A percentile compares a stretch with the other conserved stretches of the same genome.
Conservation (phyloP, 2,329 filamentous ascomycete genomes). For the Paraphoma sp. region DNA sequence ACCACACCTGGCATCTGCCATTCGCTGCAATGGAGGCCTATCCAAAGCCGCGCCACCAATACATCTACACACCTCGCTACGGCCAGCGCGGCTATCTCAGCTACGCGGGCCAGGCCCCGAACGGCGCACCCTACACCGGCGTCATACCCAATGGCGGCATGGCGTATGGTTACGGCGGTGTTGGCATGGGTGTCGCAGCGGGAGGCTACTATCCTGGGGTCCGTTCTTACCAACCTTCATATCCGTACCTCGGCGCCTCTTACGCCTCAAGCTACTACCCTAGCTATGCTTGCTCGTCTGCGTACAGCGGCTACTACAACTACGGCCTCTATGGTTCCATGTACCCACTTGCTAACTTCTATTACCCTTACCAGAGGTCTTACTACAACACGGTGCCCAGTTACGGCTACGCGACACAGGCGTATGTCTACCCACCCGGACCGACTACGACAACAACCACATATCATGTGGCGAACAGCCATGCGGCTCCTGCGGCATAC, state of each 20-base stretch:
- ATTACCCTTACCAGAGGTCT: constrained; percentile 39
- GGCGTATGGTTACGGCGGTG: constrained; percentile 17
- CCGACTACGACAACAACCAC: constrained; percentile 27
- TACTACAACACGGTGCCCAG: constrained; percentile 33
- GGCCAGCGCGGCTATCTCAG: constrained; percentile 36
- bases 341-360: constrained; percentile 46
- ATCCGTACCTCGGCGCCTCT: constrained; percentile 6
- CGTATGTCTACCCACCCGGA: constrained; percentile 30
- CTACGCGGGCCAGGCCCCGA: constrained; percentile 35
- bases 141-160: constrained; percentile 17
- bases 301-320: constrained; percentile 31
- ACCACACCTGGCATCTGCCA: not conserved
- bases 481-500: constrained; percentile 5
- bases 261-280: constrained; percentile 4
- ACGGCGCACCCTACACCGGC: constrained; percentile 33
- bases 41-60: constrained; percentile 41
- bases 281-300: constrained; percentile 12
- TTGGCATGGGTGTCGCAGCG: constrained; percentile 17
- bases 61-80: constrained; percentile 38
- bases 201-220: constrained; percentile 32
- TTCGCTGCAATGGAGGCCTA: constrained; percentile 24
- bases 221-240: constrained; percentile 21
- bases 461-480: constrained; percentile 33
- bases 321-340: constrained; percentile 31
- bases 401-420: constrained; percentile 28